A percentile compares a stretch with the other conserved stretches of the same genome.
phyloP scores from a whole-genome alignment of 1,284 basidiomycete genomes.

The Mycena citricolor region DNA sequence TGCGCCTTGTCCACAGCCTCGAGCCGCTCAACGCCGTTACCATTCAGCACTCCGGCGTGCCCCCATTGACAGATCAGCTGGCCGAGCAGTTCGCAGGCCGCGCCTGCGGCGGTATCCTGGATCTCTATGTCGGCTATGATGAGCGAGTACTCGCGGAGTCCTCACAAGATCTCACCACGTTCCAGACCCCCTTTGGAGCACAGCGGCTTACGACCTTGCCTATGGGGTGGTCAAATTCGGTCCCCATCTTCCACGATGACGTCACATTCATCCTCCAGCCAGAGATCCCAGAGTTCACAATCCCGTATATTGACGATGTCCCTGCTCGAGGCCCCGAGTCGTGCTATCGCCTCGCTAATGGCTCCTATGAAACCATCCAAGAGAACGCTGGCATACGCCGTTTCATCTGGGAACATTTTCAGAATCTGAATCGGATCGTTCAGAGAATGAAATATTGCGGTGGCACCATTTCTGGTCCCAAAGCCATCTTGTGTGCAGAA shows the following conservation, averaged over 20 bases:
- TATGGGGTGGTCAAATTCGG: constrained; percentile 33
- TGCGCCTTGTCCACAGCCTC: constrained; percentile 24
- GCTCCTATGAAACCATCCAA: constrained; percentile 24
- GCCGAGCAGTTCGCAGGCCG: constrained; percentile 33
- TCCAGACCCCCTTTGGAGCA: constrained; percentile 26
- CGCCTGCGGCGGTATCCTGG: constrained; percentile 31
- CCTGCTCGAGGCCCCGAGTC: constrained; percentile 24
- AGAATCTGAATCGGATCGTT: constrained; percentile 27
- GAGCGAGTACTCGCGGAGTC: constrained; percentile 11
- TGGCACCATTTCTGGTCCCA: constrained; percentile 23
- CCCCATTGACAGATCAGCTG: constrained; percentile 32
- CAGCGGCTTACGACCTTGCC: constrained; percentile 26
- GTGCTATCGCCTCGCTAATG: constrained; percentile 22
- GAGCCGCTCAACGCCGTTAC: constrained; percentile 29
- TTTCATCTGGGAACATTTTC: constrained; percentile 30
- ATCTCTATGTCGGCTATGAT: constrained; percentile 30
- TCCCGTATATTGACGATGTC: constrained; percentile 30
- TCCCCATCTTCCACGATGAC: constrained; percentile 30
- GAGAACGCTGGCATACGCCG: constrained; percentile 24
- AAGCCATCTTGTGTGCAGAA: constrained; percentile 14
- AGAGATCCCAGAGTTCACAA: constrained; percentile 26
- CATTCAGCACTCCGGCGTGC: constrained; percentile 34
- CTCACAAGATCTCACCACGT: constrained; percentile 25
- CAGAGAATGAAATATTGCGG: constrained; percentile 28
- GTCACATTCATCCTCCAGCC: constrained; percentile 29